phyloP scores from a whole-genome alignment of 2,329 filamentous ascomycete species.

The Fusarium sp. region DNA sequence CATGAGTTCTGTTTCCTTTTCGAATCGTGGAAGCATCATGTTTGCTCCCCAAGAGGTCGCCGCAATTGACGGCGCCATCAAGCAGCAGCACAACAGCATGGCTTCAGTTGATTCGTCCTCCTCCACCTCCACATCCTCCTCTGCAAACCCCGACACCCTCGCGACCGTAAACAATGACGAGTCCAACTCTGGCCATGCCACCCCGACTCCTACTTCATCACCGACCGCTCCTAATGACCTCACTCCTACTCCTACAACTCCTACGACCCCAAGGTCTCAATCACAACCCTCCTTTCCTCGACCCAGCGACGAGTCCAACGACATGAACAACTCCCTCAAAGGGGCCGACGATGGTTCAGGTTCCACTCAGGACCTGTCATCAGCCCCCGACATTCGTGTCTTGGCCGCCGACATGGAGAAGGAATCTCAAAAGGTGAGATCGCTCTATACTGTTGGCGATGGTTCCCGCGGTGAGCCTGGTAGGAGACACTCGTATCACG shows the following conservation, averaged over 20 bases:
- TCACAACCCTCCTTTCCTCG: constrained; percentile 37
- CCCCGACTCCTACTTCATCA: constrained; percentile 36
- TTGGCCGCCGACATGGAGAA: constrained; percentile 68
- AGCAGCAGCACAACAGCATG: constrained; percentile 15
- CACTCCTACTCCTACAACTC: constrained; percentile 37
- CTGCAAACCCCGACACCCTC: constrained; percentile 15
- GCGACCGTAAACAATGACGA: constrained; percentile 28
- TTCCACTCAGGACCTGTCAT: constrained; percentile 36
- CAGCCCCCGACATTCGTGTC: constrained; percentile 63
- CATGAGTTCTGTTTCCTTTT: constrained; percentile 68
- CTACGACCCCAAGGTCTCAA: constrained; percentile 43
- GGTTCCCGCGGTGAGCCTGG: constrained; percentile 66
- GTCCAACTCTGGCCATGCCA: constrained; percentile 42
- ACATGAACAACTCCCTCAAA: constrained; percentile 38
- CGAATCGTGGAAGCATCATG: constrained; percentile 73
- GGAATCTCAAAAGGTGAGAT: constrained; percentile 76
- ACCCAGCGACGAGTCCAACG: constrained; percentile 44
- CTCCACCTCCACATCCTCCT: constrained; percentile 13
- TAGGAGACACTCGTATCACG: constrained; percentile 60
- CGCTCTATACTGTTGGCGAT: constrained; percentile 71
- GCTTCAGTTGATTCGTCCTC: constrained; percentile 21
- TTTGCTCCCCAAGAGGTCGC: constrained; percentile 61
- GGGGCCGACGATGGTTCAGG: constrained; percentile 24
- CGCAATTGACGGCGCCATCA: constrained; percentile 41
- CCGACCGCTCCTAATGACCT: constrained; percentile 22